A percentile compares a stretch with the other conserved stretches of the same genome.
Evolutionary conservation across 768 basidiomycete species (phyloP).

Genomic region (Hypsizygus marmoreus): DNA sequence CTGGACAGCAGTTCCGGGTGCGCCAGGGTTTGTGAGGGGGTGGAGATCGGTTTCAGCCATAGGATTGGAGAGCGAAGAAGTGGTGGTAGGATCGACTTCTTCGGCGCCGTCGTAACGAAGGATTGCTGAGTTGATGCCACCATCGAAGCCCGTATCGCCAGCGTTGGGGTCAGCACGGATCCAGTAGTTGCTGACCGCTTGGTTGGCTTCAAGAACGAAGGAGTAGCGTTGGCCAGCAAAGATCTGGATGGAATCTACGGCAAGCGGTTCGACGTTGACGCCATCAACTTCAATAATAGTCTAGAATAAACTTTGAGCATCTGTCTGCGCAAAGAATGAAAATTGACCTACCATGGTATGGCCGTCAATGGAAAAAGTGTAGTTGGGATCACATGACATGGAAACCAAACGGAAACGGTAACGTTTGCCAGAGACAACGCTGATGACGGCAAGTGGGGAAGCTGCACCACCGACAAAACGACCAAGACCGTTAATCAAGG

Average conservation of each 20-base stretch:
- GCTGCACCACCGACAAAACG: conserved; percentile 26
- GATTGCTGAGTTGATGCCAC: conserved; percentile 55
- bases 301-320: too few relatives aligned
- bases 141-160: conserved; percentile 22
- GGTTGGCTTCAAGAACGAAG: conserved; percentile 38
- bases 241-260: conserved; percentile 41
- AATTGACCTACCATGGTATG: too few relatives aligned
- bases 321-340: too few relatives aligned
- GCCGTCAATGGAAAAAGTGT: too few relatives aligned
- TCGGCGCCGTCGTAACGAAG: conserved; percentile 39
- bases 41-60: conserved; percentile 27
- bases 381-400: too few relatives aligned
- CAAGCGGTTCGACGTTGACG: conserved; percentile 27
- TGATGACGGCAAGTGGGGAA: conserved; percentile 27
- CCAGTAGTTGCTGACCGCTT: conserved; percentile 43
- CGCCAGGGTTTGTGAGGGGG: conserved; percentile 6
- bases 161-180: conserved; percentile 29
- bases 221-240: conserved; percentile 38
- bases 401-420: too few relatives aligned
- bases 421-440: too few relatives aligned
- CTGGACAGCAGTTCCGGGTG: conserved; percentile 9
- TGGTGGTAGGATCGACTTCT: conserved; percentile 28
- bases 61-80: conserved; percentile 15
- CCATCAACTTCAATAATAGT: conserved; percentile 44
- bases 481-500: conserved; percentile 39